Evolutionary conservation across 371 early-diverging fungal species (phyloP).

Genomic region (Modicella reniformis): DNA sequence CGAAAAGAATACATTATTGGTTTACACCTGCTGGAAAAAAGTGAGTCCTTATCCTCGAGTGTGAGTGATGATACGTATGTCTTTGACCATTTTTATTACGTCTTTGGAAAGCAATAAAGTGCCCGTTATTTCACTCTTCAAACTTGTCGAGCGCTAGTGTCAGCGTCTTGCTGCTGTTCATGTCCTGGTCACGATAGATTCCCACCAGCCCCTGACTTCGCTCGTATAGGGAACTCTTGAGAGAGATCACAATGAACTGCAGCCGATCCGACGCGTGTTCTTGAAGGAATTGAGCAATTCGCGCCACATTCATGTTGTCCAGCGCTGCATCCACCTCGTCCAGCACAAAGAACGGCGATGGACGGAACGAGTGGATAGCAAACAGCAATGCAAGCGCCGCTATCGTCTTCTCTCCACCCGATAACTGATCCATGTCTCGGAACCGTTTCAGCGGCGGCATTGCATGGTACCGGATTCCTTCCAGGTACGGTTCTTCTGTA

Average conservation of each 20-base stretch:
- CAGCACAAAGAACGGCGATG: constrained; percentile 98
- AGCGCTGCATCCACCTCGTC: constrained; percentile 99
- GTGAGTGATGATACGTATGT: no score
- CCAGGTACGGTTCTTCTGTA: constrained; percentile 93
- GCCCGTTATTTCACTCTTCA: constrained; percentile 52
- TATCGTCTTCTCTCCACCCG: constrained; percentile 99
- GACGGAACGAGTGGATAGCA: constrained; percentile 95
- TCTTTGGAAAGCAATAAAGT: no score
- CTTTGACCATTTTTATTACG: no score
- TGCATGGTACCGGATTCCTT: constrained; percentile 96
- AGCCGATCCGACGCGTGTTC: constrained; percentile 67
- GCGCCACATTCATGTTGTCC: constrained; percentile 96
- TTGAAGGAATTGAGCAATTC: constrained; percentile 91
- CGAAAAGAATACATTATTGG: no score
- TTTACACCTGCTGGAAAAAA: no score
- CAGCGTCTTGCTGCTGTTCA: constrained; percentile 84
- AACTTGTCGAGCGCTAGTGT: constrained; percentile 70
- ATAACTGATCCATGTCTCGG: constrained; percentile 97
- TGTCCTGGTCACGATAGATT: constrained; percentile 91
- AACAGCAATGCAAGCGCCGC: constrained; percentile 97
- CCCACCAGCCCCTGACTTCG: constrained; percentile 96
- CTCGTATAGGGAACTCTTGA: constrained; percentile 95
- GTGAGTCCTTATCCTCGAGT: no score
- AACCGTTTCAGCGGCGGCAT: constrained; percentile 99
- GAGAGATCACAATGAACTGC: constrained; percentile 99